A percentile compares a stretch with the other conserved stretches of the same genome.
These are phyloP conservation scores for Phytophthora sansomeana DNA, from an alignment of 352 stramenopile genomes.

Conservation along the genomic window DNA sequence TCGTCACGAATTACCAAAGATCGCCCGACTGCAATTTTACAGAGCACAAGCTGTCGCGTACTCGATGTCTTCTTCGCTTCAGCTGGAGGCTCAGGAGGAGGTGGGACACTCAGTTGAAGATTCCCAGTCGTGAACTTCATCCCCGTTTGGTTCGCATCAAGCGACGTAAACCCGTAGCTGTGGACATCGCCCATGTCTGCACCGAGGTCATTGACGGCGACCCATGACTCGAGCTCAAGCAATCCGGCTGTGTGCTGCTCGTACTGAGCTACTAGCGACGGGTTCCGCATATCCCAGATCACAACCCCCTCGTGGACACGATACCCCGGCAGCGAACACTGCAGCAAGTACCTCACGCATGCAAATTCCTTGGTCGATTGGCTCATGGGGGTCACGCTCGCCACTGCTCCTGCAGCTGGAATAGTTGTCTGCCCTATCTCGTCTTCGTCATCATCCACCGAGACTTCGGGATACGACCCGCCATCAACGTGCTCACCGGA, in stretches of 20 bases:
- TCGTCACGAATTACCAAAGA: constrained; percentile 63
- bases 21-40: constrained; percentile 73
- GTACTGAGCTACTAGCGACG: constrained; percentile 63
- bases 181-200: constrained; percentile 63
- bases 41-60: constrained; percentile 73
- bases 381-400: constrained; percentile 60
- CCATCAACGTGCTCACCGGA: neutral
- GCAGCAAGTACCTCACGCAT: constrained; percentile 70
- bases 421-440: constrained; percentile 37
- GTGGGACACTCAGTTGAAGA: constrained; percentile 43
- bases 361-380: constrained; percentile 60
- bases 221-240: constrained; percentile 80
- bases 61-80: constrained; percentile 32
- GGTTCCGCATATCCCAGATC: constrained; percentile 82
- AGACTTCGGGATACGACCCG: constrained; percentile 19
- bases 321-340: constrained; percentile 66
- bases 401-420: constrained; percentile 40
- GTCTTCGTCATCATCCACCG: constrained; percentile 24
- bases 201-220: constrained; percentile 73
- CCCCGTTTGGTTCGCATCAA: constrained; percentile 46
- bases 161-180: constrained; percentile 58
- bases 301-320: constrained; percentile 63
- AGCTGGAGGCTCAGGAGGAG: constrained; percentile 14
- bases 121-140: constrained; percentile 81
- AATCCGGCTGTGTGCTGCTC: constrained; percentile 55